Evolutionary conservation across 257 asterid genomes (phyloP).

Genomic region (Solanum piurae): DNA sequence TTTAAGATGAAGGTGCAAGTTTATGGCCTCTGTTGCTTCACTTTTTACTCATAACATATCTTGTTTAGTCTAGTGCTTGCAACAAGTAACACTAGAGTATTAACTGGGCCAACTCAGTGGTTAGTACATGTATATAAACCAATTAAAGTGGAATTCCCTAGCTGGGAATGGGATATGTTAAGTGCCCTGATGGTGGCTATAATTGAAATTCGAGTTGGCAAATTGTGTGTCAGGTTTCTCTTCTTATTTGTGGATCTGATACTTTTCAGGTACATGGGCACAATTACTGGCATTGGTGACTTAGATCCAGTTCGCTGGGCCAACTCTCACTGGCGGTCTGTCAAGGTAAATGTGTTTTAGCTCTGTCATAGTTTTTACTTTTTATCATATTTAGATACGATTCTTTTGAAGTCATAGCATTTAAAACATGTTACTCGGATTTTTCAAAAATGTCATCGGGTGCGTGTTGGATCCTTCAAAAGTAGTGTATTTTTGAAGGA

Average conservation of each 20-base stretch:
- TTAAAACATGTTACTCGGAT: neutral
- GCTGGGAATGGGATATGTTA: neutral
- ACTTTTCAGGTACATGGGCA: conserved; percentile 82
- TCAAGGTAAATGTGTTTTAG: conserved; percentile 45
- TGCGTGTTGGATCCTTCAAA: neutral
- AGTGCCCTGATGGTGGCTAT: neutral
- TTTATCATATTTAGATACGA: neutral
- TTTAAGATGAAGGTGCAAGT: neutral
- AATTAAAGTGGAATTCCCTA: neutral
- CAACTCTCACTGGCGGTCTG: conserved; percentile 97
- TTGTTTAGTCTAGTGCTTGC: neutral
- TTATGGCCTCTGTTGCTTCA: neutral
- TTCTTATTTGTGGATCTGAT: conserved; percentile 10
- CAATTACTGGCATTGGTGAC: conserved; percentile 91
- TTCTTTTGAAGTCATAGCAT: neutral
- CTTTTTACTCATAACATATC: neutral
- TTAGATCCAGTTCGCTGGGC: conserved; percentile 90
- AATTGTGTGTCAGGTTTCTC: neutral
- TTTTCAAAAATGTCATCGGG: neutral
- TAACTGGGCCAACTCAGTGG: neutral
- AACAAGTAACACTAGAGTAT: neutral
- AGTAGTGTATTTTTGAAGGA: neutral
- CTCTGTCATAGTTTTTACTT: neutral
- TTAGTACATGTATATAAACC: neutral
- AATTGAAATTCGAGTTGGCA: neutral